A percentile compares a stretch with the other conserved stretches of the same genome.
Conservation (phyloP, 2,329 filamentous ascomycete genomes). For the Xylogone sp. region DNA sequence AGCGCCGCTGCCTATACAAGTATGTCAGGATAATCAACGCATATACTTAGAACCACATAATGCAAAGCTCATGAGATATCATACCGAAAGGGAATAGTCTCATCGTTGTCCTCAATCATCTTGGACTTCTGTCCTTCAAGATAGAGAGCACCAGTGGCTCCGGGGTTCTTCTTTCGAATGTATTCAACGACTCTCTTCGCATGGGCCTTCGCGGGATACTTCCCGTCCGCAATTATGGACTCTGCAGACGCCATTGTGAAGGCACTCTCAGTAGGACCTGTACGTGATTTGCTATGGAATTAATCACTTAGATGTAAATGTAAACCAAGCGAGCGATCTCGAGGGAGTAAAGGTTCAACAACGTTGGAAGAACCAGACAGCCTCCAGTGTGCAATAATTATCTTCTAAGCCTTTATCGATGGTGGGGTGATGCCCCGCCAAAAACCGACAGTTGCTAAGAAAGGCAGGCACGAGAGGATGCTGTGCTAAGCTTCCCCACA, state of each 20-base stretch:
- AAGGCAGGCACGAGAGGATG: too few species aligned
- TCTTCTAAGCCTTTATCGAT: too few species aligned
- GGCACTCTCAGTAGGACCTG: too few species aligned
- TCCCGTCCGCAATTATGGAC: slow-evolving; percentile 48
- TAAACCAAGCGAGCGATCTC: too few species aligned
- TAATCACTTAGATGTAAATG: too few species aligned
- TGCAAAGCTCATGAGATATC: slow-evolving; percentile 6
- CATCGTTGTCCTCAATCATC: slow-evolving; percentile 87
- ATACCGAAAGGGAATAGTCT: slow-evolving; percentile 75
- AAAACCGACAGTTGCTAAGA: too few species aligned
- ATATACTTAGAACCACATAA: neutral
- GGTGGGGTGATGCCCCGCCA: too few species aligned
- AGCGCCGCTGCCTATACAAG: slow-evolving; percentile 69
- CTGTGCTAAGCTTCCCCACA: too few species aligned
- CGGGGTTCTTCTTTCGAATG: slow-evolving; percentile 64
- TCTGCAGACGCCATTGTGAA: slow-evolving; percentile 18
- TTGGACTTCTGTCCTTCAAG: slow-evolving; percentile 79
- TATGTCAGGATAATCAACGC: slow-evolving; percentile 4
- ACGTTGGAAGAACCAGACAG: too few species aligned
- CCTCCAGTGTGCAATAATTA: too few species aligned
- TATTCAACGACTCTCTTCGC: slow-evolving; percentile 78
- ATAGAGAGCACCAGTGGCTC: slow-evolving; percentile 72
- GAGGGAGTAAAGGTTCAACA: too few species aligned
- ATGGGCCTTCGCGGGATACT: slow-evolving; percentile 83
- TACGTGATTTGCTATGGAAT: too few species aligned